Percentiles rank a stretch among this genome's conserved stretches.
Conservation (phyloP, 2,329 filamentous ascomycete species). For the Orbilia blumenaviensis region DNA sequence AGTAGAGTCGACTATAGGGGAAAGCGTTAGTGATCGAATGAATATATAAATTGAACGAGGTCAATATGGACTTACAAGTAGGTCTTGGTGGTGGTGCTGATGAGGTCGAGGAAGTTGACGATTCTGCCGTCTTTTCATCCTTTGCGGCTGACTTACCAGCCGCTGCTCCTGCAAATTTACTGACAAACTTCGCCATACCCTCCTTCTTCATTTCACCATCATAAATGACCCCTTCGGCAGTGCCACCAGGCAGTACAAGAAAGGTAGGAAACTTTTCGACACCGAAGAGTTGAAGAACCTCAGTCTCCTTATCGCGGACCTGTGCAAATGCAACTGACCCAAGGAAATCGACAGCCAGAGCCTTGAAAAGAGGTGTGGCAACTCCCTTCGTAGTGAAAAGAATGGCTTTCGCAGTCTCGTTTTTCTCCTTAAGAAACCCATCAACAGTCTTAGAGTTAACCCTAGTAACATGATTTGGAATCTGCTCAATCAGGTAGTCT, state of each 20-base stretch:
- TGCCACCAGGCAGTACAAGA: constrained; percentile 77
- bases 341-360: constrained; percentile 89
- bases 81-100: constrained; percentile 61
- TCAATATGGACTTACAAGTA: constrained; percentile 58
- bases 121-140: constrained; percentile 63
- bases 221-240: constrained; percentile 75
- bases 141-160: constrained; percentile 61
- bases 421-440: constrained; percentile 74
- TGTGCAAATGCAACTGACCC: constrained; percentile 82
- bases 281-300: constrained; percentile 76
- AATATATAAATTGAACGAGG: constrained; percentile 1
- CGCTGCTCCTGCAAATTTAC: constrained; percentile 80
- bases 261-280: constrained; percentile 81
- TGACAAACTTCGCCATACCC: constrained; percentile 81
- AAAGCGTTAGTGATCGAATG: constrained; percentile 30
- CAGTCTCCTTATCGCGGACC: constrained; percentile 80
- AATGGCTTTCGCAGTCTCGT: constrained; percentile 80
- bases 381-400: constrained; percentile 94
- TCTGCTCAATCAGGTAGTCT: constrained; percentile 83
- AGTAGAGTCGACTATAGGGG: constrained; percentile 66
- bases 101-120: constrained; percentile 47
- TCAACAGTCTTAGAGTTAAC: constrained; percentile 77
- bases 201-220: constrained; percentile 86
- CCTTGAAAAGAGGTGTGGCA: constrained; percentile 81
- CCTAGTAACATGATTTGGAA: constrained; percentile 88